Conservation (phyloP, 352 stramenopile species). For the Pilasporangium apinafurcum region DNA sequence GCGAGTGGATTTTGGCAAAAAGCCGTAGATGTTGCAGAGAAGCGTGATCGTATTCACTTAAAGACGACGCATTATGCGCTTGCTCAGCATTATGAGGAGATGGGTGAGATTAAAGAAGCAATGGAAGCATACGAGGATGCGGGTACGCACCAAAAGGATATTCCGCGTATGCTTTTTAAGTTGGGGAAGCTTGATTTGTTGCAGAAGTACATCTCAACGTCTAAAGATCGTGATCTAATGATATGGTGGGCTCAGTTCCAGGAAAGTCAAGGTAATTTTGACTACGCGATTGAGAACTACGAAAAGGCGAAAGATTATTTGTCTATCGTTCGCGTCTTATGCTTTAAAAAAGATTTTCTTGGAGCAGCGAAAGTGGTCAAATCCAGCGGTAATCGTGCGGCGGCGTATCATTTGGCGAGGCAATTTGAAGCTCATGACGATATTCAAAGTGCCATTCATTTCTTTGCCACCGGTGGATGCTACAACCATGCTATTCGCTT, state of each 20-base stretch:
- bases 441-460: conserved; percentile 85
- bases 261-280: conserved; percentile 86
- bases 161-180: conserved; percentile 92
- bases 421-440: conserved; percentile 85
- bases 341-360: conserved; percentile 87
- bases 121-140: conserved; percentile 91
- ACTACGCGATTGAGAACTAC: conserved; percentile 87
- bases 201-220: conserved; percentile 88
- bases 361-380: conserved; percentile 83
- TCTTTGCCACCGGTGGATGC: conserved; percentile 83
- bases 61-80: conserved; percentile 88
- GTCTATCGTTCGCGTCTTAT: conserved; percentile 89
- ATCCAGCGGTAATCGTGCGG: conserved; percentile 59
- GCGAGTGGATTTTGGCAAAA: conserved; percentile 88
- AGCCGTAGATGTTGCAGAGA: conserved; percentile 83
- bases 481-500: conserved; percentile 94
- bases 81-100: conserved; percentile 86
- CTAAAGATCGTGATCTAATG: conserved; percentile 79
- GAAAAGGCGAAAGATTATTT: conserved; percentile 82
- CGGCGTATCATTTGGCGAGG: conserved; percentile 81
- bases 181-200: conserved; percentile 84
- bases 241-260: conserved; percentile 94
- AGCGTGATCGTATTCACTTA: conserved; percentile 89
- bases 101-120: conserved; percentile 83
- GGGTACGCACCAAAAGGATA: conserved; percentile 86